These are phyloP conservation scores for Ligustrum vulgare DNA, from an alignment of 257 asterid species.

Conservation along the genomic window DNA sequence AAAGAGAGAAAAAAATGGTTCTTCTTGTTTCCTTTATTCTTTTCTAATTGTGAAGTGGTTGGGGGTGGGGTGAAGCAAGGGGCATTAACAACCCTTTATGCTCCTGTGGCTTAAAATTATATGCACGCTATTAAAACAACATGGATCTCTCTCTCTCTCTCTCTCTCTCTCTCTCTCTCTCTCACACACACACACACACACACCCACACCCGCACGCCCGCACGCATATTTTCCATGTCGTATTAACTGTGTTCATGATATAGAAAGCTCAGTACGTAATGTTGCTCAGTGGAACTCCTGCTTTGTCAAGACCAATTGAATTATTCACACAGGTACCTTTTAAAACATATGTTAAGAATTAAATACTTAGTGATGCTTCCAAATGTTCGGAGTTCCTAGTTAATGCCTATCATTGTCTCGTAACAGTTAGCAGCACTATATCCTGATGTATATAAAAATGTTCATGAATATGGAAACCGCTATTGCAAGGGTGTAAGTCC, in stretches of 20 bases:
- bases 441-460: slow-evolving; percentile 79
- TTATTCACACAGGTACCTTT: slow-evolving; percentile 75
- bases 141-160: background rate
- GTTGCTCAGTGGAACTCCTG: slow-evolving; percentile 98
- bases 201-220: background rate
- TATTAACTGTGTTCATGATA: slow-evolving; percentile 24
- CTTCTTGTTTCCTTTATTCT: background rate
- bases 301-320: slow-evolving; percentile 91
- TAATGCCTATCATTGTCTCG: slow-evolving; percentile 20
- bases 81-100: background rate
- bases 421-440: slow-evolving; percentile 86
- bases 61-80: background rate
- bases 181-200: background rate
- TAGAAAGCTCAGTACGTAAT: slow-evolving; percentile 80
- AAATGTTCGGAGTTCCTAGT: slow-evolving; percentile 17
- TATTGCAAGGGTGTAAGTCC: slow-evolving; percentile 98
- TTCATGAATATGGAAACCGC: slow-evolving; percentile 87
- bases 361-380: slow-evolving; percentile 15
- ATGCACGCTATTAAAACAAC: slow-evolving; percentile 17
- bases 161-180: slow-evolving; percentile 3
- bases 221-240: slow-evolving; percentile 4
- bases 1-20: slow-evolving; percentile 10
- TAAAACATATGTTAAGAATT: slow-evolving; percentile 8
- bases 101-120: background rate
- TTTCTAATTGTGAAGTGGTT: background rate